These are phyloP conservation scores for Aspergillus calidoustus DNA, from an alignment of 2,329 filamentous ascomycete genomes.

Conservation along the genomic window DNA sequence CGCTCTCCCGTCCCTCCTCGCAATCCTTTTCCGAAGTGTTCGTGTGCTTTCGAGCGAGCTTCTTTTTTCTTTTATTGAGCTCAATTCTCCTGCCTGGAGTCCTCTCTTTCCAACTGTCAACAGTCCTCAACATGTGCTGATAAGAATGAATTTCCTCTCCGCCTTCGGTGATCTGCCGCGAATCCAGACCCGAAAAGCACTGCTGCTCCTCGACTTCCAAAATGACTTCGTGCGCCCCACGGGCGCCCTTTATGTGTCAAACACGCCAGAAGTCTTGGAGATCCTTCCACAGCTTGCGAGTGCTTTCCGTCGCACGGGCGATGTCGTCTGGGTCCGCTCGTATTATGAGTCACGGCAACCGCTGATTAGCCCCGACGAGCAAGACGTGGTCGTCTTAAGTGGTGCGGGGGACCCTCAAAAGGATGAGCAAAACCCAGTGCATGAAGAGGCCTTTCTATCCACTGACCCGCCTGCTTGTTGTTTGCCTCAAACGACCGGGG, in stretches of 20 bases:
- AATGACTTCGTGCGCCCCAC: constrained; percentile 79
- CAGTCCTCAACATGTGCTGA: constrained; percentile 31
- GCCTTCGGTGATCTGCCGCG: constrained; percentile 45
- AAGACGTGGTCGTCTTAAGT: constrained; percentile 51
- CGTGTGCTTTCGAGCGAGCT: neutral
- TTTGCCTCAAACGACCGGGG: constrained; percentile 46
- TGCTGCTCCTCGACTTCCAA: constrained; percentile 85
- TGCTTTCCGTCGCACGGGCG: constrained; percentile 72
- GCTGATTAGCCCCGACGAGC: constrained; percentile 56
- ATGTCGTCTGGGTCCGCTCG: constrained; percentile 84
- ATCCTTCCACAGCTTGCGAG: constrained; percentile 69
- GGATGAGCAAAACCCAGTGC: constrained; percentile 29
- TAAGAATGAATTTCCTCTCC: constrained; percentile 37
- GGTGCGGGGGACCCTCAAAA: constrained; percentile 36
- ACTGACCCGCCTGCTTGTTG: constrained; percentile 42
- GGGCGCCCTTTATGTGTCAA: constrained; percentile 69
- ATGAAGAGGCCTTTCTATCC: constrained; percentile 51
- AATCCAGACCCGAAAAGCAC: constrained; percentile 67
- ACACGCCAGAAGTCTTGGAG: constrained; percentile 68
- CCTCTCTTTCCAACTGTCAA: neutral
- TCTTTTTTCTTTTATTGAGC: neutral
- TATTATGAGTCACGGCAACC: constrained; percentile 69
- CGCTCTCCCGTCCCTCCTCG: neutral
- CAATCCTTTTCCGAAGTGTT: neutral
- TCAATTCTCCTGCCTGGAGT: neutral